A percentile compares a stretch with the other conserved stretches of the same genome.
Evolutionary conservation across 441 rosid species (phyloP).

Genomic region (Syzygium malaccense): DNA sequence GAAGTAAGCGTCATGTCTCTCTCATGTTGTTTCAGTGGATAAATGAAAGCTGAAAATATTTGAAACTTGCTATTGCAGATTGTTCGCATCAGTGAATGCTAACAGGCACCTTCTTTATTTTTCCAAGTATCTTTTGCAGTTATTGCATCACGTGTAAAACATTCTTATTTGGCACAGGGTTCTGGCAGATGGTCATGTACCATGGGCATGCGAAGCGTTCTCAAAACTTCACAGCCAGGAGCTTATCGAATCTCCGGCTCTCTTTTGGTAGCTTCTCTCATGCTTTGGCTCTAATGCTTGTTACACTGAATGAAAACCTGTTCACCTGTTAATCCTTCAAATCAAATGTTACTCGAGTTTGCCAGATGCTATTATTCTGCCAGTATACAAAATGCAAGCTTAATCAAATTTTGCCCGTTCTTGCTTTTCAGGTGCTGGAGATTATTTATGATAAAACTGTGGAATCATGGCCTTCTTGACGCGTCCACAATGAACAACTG

Average conservation of each 20-base stretch:
- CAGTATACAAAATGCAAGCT: not conserved
- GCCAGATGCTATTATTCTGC: not conserved
- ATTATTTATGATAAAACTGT: constrained; percentile 60
- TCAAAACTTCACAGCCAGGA: constrained; percentile 30
- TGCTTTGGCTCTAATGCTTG: not conserved
- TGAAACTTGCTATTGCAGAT: not conserved
- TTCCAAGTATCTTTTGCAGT: not conserved
- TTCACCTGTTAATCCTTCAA: not conserved
- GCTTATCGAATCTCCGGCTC: constrained; percentile 26
- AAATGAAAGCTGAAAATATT: not conserved
- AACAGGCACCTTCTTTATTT: not conserved
- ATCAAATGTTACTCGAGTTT: not conserved
- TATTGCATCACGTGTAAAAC: not conserved
- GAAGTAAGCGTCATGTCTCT: constrained; percentile 10
- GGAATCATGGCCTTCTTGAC: constrained; percentile 75
- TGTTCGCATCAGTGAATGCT: not conserved
- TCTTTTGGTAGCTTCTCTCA: constrained; percentile 27
- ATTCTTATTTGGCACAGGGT: constrained; percentile 23
- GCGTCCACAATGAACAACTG: constrained; percentile 58
- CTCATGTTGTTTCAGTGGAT: not conserved
- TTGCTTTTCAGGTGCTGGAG: constrained; percentile 53
- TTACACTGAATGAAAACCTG: not conserved
- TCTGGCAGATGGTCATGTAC: constrained; percentile 47
- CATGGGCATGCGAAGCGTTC: constrained; percentile 53
- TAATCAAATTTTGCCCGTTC: not conserved